Base-by-base conservation (phyloP, 345 rosid species). In the Orychophragmus violaceus region DNA sequence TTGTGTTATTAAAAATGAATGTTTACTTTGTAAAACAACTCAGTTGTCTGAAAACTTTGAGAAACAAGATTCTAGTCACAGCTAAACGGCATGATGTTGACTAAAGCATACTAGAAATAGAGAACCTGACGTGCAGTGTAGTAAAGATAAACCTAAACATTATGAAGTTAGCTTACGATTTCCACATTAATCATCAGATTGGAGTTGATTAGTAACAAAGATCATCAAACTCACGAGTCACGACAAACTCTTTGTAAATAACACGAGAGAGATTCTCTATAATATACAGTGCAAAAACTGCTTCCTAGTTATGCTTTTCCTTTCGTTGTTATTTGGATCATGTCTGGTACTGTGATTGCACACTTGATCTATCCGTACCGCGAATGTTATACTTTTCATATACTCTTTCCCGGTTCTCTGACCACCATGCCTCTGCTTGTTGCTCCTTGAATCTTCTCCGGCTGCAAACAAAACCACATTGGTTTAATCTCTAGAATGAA, bases 381-480 rank as follows among this genome's bases (percentile, higher is more conserved):
- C 87, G 84, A 24, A 94, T 92, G 52, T 88, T 88, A 76, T 90
- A 88, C 71, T 71, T 80, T 59, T 85, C 91, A n/a, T 88, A 88
- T 52, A 94, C 97, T 78, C 77, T 90, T 54, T 87, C 96, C 0
- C 97, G 96, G 60, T 94, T 94, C 82, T 94, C 97, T 9, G 93
- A 85, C 99, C 99, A 94, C 97, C 99, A 94, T 0, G 81, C 77
- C 76, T 90, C 92, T 7, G 97, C 99, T 71, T 94, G 96, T 53
- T 94, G 95, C 84, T 94, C 99, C 18, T 82, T 89, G 54, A 88
- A 94, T 80, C 91, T 88, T 82, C 91, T 81, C 65, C 96, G 95
- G 72, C 96, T 90, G 84, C 82, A 79, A 17, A 72, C 52, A 21
- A 46, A 59, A 49, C 6, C 48, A 57, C 13, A 37, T 23, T 63